Evolutionary conservation across 192 early-diverging fungal species (phyloP), one percentile per base, ranked within the genome.

Genomic region (Gaertneriomyces sp.): DNA sequence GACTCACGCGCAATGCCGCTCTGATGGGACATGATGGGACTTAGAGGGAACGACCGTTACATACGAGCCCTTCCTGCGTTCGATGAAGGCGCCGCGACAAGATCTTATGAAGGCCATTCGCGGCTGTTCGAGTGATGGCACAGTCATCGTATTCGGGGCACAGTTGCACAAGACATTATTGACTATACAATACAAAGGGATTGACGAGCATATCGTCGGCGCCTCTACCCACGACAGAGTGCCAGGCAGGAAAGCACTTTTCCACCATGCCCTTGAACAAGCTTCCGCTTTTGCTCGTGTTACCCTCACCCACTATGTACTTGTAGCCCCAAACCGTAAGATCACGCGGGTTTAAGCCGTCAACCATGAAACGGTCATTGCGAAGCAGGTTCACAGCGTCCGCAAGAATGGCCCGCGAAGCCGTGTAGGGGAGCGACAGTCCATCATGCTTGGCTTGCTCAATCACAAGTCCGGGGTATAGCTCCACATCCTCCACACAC

Each of bases 381-480:
- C 77, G 57, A 14, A 83, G 49, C 2, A 81, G 66, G 20, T 81
- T 81, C 6, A 72, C 55, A 7, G 80, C 80, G 67, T 81, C 80
- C 42, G 69, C 64, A 1, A 81, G 47, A 58, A 81, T 81, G n/a
- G 72, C 74, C 12, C 80, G 69, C 3, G 73, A 63, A 44, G 69
- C 63, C 11, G 80, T 77, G 47, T 73, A 81, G n/a, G 77, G 77
- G 20, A 82, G 60, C 10, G 63, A 45, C 39, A 82, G 43, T 11
- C 75, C 81, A n/a, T 61, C 64, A 6, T 47, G 52, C 43, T 82
- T 81, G 10, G 63, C 46, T 19, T 63, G 68, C 53, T 81, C 80
- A n/a, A 76, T 55, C 39, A 81, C 71, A 12, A 83, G 25, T 12
- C 80, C 80, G 50, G 78, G 79, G 57, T 81, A 81, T 2, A 81